Percentiles rank a stretch among this genome's conserved stretches.
These are phyloP conservation scores for Euryodendron excelsum DNA, from an alignment of 148 eudicot genomes.

Conservation along the genomic window DNA sequence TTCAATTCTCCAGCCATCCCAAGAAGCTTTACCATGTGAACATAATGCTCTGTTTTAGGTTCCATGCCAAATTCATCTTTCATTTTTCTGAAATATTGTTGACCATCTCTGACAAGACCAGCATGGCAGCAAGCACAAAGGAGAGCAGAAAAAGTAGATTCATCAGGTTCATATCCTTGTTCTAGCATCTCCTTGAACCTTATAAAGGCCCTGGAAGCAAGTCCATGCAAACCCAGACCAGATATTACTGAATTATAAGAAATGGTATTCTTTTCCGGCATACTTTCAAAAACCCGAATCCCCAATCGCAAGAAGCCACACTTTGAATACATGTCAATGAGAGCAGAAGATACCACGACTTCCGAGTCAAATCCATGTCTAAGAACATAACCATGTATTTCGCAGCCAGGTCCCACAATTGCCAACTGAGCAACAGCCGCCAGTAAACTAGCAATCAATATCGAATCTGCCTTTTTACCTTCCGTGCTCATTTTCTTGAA, in stretches of 20 bases:
- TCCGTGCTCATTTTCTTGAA: slow-evolving; percentile 49
- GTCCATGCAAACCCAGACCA: slow-evolving; percentile 68
- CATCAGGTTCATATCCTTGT: slow-evolving; percentile 54
- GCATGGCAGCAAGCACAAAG: slow-evolving; percentile 77
- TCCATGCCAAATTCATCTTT: slow-evolving; percentile 52
- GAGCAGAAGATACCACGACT: slow-evolving; percentile 63
- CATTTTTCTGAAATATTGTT: slow-evolving; percentile 50
- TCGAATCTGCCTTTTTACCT: slow-evolving; percentile 56
- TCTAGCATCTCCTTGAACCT: slow-evolving; percentile 44
- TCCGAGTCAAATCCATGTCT: slow-evolving; percentile 54
- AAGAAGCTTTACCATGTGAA: slow-evolving; percentile 69
- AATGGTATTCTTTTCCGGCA: slow-evolving; percentile 43
- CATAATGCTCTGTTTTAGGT: slow-evolving; percentile 70
- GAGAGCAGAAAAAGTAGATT: slow-evolving; percentile 68
- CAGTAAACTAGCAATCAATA: slow-evolving; percentile 59
- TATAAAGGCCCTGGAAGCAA: slow-evolving; percentile 47
- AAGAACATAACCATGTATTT: slow-evolving; percentile 67
- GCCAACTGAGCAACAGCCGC: slow-evolving; percentile 56
- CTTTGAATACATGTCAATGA: slow-evolving; percentile 78
- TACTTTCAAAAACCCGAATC: slow-evolving; percentile 33
- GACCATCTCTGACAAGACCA: slow-evolving; percentile 63
- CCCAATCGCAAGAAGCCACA: slow-evolving; percentile 74
- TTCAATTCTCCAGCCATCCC: slow-evolving; percentile 73
- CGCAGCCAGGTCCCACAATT: slow-evolving; percentile 48
- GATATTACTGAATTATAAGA: slow-evolving; percentile 60